phyloP scores from a whole-genome alignment of 2,329 filamentous ascomycete species.

The Sclerotiophoma versabilis region DNA sequence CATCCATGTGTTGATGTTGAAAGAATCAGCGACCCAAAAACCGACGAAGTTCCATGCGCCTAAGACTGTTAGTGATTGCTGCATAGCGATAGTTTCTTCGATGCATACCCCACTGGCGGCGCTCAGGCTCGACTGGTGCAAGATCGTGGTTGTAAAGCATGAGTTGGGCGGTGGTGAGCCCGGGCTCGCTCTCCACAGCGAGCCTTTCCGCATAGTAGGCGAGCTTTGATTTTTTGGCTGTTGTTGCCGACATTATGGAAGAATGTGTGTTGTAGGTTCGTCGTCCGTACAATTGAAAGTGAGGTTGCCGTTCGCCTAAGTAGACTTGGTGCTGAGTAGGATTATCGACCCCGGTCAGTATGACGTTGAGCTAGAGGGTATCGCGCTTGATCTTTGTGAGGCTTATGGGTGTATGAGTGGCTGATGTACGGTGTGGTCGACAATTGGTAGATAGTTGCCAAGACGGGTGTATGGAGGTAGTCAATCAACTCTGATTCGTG shows the following conservation, averaged over 20 bases:
- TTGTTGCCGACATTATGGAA: constrained; percentile 55
- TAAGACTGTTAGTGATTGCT: neutral
- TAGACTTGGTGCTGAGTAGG: constrained; percentile 31
- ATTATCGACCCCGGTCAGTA: constrained; percentile 32
- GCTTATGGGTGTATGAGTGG: constrained; percentile 19
- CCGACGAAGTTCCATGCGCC: constrained; percentile 19
- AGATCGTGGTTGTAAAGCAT: constrained; percentile 89
- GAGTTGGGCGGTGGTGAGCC: constrained; percentile 78
- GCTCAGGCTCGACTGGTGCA: constrained; percentile 75
- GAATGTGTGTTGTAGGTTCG: constrained; percentile 8
- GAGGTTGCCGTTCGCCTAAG: constrained; percentile 31
- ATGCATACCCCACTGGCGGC: constrained; percentile 75
- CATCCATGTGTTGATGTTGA: constrained; percentile 83
- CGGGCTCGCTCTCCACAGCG: constrained; percentile 76
- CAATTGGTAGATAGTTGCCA: constrained; percentile 4
- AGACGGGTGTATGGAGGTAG: constrained; percentile 9
- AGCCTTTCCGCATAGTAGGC: constrained; percentile 62
- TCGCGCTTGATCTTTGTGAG: constrained; percentile 19
- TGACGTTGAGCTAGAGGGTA: constrained; percentile 37
- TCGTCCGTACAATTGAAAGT: constrained; percentile 25
- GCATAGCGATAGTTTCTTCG: too few relatives aligned
- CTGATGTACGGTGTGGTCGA: constrained; percentile 27
- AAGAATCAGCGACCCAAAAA: constrained; percentile 48
- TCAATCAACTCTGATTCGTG: constrained; percentile 5
- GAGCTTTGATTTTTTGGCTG: constrained; percentile 48